Conservation (phyloP, 805 yeast species). For the Hanseniaspora meyeri region DNA sequence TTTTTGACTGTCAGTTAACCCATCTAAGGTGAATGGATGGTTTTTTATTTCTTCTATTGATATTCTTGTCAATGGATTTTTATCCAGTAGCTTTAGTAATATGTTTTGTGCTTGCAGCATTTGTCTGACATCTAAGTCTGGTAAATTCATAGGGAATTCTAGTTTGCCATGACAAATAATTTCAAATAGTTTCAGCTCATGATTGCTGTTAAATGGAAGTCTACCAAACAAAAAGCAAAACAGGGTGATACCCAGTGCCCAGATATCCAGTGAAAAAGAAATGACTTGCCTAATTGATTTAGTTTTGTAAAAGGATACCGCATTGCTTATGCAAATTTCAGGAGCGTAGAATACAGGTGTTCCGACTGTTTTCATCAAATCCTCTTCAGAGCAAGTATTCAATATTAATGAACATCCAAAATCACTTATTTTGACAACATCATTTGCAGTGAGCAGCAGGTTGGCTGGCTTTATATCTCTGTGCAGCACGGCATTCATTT, state of each 20-base stretch:
- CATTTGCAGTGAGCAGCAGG: conserved; percentile 54
- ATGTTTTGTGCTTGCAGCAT: conserved; percentile 41
- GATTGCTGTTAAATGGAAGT: conserved; percentile 80
- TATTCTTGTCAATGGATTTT: conserved; percentile 56
- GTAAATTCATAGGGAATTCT: conserved; percentile 39
- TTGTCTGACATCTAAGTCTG: conserved; percentile 30
- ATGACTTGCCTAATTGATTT: conserved; percentile 31
- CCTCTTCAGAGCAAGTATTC: conserved; percentile 43
- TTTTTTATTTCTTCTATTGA: conserved; percentile 59
- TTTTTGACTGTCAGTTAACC: conserved; percentile 25
- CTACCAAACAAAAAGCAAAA: conserved; percentile 79
- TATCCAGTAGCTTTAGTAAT: conserved; percentile 47
- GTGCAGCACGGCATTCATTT: conserved; percentile 81
- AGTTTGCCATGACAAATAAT: conserved; percentile 57
- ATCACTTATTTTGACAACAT: conserved; percentile 82
- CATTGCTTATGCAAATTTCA: conserved; percentile 48
- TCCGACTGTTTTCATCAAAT: conserved; percentile 90
- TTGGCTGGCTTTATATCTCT: conserved; percentile 95
- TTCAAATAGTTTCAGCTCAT: conserved; percentile 54
- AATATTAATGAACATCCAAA: conserved; percentile 83
- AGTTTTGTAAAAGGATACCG: conserved; percentile 26
- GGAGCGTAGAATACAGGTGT: conserved; percentile 97
- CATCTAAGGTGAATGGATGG: conserved; percentile 56
- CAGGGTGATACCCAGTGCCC: conserved; percentile 92
- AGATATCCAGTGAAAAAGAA: conserved; percentile 79